These are phyloP conservation scores for Candida mesenterica DNA, from an alignment of 1,139 yeast species.

Conservation along the genomic window DNA sequence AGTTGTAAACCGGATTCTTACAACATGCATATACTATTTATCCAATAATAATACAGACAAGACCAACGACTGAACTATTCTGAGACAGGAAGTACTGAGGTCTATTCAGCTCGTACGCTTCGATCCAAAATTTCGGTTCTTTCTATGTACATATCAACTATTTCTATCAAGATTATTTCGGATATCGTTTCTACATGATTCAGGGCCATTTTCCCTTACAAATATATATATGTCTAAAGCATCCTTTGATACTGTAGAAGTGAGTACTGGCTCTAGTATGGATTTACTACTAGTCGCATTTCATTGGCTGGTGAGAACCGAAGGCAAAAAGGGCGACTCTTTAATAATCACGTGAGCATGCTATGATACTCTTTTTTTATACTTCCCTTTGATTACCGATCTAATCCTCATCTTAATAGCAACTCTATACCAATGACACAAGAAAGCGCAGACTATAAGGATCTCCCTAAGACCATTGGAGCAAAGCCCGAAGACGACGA, in stretches of 20 bases:
- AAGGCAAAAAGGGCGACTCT: no score
- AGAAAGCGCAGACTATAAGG: slow-evolving; percentile 4
- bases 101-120: background rate
- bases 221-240: no score
- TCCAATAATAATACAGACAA: background rate
- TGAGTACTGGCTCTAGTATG: no score
- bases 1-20: slow-evolving; percentile 33
- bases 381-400: no score
- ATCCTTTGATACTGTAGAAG: no score
- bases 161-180: background rate
- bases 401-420: no score
- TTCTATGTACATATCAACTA: slow-evolving; percentile 1
- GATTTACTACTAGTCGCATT: no score
- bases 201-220: background rate
- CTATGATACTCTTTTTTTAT: no score
- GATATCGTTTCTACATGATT: background rate
- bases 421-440: slow-evolving; percentile 2
- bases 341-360: no score
- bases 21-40: slow-evolving; percentile 3
- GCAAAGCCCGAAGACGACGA: slow-evolving; percentile 8
- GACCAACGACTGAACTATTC: background rate
- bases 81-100: background rate
- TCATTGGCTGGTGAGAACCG: no score
- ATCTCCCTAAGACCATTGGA: slow-evolving; percentile 13
- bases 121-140: background rate